These are phyloP conservation scores for Ammopiptanthus mongolicus DNA, from an alignment of 306 rosid species.

Conservation along the genomic window DNA sequence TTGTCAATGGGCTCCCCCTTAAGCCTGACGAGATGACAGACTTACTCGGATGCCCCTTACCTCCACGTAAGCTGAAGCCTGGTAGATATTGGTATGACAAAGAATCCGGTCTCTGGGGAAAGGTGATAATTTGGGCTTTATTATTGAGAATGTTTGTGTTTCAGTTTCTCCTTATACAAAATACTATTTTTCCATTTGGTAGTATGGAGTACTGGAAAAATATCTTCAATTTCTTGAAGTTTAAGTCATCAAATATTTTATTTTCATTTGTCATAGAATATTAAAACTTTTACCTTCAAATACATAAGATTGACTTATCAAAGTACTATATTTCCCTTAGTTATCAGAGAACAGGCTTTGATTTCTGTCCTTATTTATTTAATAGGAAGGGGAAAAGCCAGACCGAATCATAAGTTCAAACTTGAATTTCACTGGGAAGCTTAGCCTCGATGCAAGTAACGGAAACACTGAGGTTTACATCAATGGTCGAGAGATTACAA, in stretches of 20 bases:
- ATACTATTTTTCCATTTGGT: background rate
- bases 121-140: constrained; percentile 53
- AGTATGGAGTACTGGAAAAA: background rate
- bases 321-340: background rate
- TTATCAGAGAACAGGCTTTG: background rate
- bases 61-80: constrained; percentile 86
- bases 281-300: background rate
- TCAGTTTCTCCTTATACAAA: background rate
- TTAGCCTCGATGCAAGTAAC: constrained; percentile 69
- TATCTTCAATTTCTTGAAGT: background rate
- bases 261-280: background rate
- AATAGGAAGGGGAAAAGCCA: constrained; percentile 93
- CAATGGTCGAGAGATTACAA: constrained; percentile 95
- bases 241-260: background rate
- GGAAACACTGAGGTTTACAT: constrained; percentile 95
- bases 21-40: constrained; percentile 90
- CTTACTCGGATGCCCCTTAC: constrained; percentile 80
- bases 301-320: background rate
- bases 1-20: constrained; percentile 71
- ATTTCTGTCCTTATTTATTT: constrained; percentile 26
- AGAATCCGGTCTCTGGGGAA: constrained; percentile 98
- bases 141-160: constrained; percentile 7
- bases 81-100: constrained; percentile 99
- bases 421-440: constrained; percentile 83
- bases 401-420: constrained; percentile 90